A percentile compares a stretch with the other conserved stretches of the same genome.
These are phyloP conservation scores for Symbiodinium pilosum DNA, from an alignment of 73 alveolate genomes.

Conservation along the genomic window DNA sequence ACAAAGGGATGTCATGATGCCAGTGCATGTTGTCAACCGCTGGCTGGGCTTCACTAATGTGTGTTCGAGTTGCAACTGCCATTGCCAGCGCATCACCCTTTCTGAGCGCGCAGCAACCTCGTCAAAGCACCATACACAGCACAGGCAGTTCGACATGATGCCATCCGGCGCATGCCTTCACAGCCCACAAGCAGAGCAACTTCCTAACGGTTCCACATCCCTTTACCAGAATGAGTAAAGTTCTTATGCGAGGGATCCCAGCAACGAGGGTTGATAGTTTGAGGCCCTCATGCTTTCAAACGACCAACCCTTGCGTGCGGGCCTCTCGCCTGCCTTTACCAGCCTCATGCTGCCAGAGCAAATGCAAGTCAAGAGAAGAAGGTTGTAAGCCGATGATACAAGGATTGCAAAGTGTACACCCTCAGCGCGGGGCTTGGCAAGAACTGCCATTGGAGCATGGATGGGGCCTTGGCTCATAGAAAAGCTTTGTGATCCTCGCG, in stretches of 20 bases:
- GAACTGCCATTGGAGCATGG: slow-evolving; percentile 16
- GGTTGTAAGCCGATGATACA: background rate
- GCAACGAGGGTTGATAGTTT: no score
- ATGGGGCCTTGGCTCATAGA: background rate
- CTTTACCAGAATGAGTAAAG: no score
- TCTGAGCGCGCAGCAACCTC: background rate
- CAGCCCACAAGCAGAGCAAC: no score
- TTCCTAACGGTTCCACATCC: no score
- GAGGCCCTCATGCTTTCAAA: no score
- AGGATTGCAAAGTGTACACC: background rate
- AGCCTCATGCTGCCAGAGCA: background rate
- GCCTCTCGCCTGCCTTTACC: slow-evolving; percentile 5
- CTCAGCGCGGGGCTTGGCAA: background rate
- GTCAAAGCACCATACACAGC: slow-evolving; percentile 30
- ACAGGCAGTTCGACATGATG: background rate
- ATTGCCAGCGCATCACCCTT: background rate
- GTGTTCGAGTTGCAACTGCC: no score
- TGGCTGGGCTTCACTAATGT: no score
- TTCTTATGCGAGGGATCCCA: no score
- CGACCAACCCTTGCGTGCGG: no score
- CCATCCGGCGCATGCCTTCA: slow-evolving; percentile 10
- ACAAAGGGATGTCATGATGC: no score
- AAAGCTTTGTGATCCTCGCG: no score
- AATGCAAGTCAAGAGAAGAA: background rate
- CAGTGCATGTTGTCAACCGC: no score